Evolutionary conservation across 2,329 filamentous ascomycete genomes (phyloP).

Genomic region (Phoma herbarum): DNA sequence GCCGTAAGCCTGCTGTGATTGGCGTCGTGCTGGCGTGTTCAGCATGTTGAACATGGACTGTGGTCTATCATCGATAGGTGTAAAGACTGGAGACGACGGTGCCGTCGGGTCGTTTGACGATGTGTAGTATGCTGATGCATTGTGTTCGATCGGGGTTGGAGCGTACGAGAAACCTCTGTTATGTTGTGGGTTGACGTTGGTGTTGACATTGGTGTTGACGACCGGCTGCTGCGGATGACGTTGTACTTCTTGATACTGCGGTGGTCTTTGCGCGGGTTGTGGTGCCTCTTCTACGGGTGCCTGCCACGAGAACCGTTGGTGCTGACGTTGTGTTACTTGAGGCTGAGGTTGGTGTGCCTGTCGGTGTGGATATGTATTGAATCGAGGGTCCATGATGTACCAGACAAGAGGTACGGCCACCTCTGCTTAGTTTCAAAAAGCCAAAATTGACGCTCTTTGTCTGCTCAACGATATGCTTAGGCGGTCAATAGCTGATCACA

Average conservation of each 20-base stretch:
- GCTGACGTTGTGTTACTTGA: conserved; percentile 23
- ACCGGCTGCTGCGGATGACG: conserved; percentile 7
- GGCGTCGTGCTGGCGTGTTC: conserved; percentile 34
- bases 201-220: conserved; percentile 9
- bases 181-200: conserved; percentile 17
- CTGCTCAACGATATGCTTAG: not conserved
- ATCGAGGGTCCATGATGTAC: conserved; percentile 36
- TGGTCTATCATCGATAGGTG: conserved; percentile 38
- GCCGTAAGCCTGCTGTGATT: conserved; percentile 30
- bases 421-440: conserved; percentile 1
- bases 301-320: conserved; percentile 26
- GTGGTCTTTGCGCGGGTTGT: not conserved
- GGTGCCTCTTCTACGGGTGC: conserved; percentile 14
- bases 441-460: not conserved
- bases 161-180: conserved; percentile 49
- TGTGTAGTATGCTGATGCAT: conserved; percentile 36
- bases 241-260: conserved; percentile 16
- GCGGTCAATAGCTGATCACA: not conserved
- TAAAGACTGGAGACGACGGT: conserved; percentile 38
- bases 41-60: conserved; percentile 39
- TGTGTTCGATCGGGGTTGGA: conserved; percentile 48
- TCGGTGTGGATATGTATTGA: conserved; percentile 26
- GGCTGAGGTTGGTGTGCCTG: conserved; percentile 28
- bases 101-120: conserved; percentile 38
- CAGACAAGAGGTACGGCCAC: not conserved